Percentiles rank a stretch among this genome's conserved stretches.
Evolutionary conservation across 2,329 filamentous ascomycete species (phyloP).

Genomic region (Penicillium hordei): DNA sequence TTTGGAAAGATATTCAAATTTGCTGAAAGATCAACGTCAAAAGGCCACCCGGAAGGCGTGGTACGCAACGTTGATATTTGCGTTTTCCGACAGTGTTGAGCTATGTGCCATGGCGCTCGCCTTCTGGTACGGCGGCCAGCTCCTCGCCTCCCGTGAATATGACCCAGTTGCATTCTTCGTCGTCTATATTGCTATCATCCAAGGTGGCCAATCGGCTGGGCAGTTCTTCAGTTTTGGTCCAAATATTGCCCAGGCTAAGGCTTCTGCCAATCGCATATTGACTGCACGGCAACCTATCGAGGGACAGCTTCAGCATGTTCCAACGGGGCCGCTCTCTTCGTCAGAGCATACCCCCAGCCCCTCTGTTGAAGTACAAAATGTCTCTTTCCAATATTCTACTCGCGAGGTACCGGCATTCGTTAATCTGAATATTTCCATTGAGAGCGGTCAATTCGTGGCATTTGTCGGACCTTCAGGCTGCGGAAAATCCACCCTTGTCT

Average conservation of each 20-base stretch:
- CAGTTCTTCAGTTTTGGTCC: slow-evolving; percentile 67
- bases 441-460: slow-evolving; percentile 46
- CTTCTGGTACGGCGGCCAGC: slow-evolving; percentile 61
- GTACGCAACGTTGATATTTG: slow-evolving; percentile 65
- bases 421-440: slow-evolving; percentile 34
- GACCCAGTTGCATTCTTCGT: slow-evolving; percentile 53
- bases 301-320: neutral
- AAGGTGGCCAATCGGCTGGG: slow-evolving; percentile 66
- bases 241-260: slow-evolving; percentile 46
- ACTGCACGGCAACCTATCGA: slow-evolving; percentile 20
- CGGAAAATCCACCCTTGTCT: slow-evolving; percentile 50
- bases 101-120: slow-evolving; percentile 63
- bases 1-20: slow-evolving; percentile 57
- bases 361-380: slow-evolving; percentile 34
- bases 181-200: slow-evolving; percentile 65
- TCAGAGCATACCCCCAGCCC: slow-evolving; percentile 12
- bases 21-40: slow-evolving; percentile 60
- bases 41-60: slow-evolving; percentile 62
- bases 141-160: slow-evolving; percentile 56
- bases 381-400: slow-evolving; percentile 41
- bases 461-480: slow-evolving; percentile 52
- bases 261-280: slow-evolving; percentile 41
- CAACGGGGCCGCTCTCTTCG: slow-evolving; percentile 3
- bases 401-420: slow-evolving; percentile 33
- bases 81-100: slow-evolving; percentile 66